Conservation (phyloP, 257 asterid species). For the Solanum microdontum region DNA sequence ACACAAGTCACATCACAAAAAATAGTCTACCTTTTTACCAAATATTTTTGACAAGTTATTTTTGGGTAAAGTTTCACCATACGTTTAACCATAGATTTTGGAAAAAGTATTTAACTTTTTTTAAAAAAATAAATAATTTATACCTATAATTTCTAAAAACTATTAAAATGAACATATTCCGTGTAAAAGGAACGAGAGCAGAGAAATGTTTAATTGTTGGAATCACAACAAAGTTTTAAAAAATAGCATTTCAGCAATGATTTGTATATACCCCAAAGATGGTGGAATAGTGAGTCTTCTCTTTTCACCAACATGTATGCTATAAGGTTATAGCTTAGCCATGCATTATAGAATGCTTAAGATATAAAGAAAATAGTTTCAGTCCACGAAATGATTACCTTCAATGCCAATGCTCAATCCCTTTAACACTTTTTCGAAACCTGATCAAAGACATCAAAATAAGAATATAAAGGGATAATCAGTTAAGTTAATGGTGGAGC, state of each 20-base stretch:
- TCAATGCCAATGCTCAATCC: conserved; percentile 56
- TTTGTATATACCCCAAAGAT: conserved; percentile 35
- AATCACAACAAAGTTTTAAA: background rate
- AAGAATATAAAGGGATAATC: background rate
- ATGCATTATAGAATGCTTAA: background rate
- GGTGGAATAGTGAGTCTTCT: conserved; percentile 63
- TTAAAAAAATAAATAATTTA: too few species aligned
- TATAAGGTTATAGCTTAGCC: background rate
- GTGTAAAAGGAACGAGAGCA: background rate
- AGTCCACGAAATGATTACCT: conserved; percentile 21
- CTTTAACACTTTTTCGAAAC: conserved; percentile 23
- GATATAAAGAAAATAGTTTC: background rate
- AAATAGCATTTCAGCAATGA: background rate
- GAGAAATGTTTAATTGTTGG: background rate
- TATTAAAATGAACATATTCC: background rate
- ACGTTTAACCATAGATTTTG: background rate
- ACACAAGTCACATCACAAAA: background rate
- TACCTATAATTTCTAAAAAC: background rate
- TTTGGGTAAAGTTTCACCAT: background rate
- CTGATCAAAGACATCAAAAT: conserved; percentile 9
- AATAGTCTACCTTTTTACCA: too few species aligned
- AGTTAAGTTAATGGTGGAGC: background rate
- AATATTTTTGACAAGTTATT: background rate
- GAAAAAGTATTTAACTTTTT: too few species aligned
- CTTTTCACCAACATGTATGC: conserved; percentile 63